Evolutionary conservation across 441 rosid genomes (phyloP).

Genomic region (Jatropha multifida): DNA sequence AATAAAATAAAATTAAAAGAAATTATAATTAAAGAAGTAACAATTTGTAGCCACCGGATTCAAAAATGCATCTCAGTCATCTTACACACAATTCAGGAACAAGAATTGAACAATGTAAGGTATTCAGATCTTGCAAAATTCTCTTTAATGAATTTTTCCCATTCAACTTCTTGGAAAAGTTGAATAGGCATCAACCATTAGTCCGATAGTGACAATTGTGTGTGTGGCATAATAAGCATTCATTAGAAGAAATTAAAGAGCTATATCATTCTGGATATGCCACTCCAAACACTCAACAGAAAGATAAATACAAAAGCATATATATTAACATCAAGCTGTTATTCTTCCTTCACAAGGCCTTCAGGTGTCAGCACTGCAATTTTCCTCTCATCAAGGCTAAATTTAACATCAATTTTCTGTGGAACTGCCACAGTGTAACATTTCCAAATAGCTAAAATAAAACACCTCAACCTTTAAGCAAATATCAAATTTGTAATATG

Average conservation of each 20-base stretch:
- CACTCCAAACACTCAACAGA: not conserved
- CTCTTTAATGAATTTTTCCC: not conserved
- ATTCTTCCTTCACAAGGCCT: not conserved
- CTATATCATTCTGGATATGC: not conserved
- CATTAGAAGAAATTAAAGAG: not conserved
- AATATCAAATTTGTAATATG: not conserved
- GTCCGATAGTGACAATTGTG: not conserved
- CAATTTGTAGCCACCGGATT: not conserved
- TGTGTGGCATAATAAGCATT: not conserved
- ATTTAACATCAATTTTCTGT: not conserved
- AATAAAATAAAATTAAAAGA: not conserved
- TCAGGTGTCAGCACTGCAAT: not conserved
- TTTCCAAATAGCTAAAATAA: not conserved
- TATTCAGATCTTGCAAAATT: not conserved
- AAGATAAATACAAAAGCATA: not conserved
- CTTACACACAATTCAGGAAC: not conserved
- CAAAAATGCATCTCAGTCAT: not conserved
- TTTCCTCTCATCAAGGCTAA: not conserved
- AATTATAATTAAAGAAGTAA: not conserved
- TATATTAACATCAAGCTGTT: not conserved
- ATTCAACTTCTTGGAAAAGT: not conserved
- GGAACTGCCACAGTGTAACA: not conserved
- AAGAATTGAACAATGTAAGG: not conserved
- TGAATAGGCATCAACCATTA: not conserved
- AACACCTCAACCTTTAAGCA: not conserved